phyloP scores from a whole-genome alignment of 352 stramenopile species.

The Globisporangium uncinulatum region DNA sequence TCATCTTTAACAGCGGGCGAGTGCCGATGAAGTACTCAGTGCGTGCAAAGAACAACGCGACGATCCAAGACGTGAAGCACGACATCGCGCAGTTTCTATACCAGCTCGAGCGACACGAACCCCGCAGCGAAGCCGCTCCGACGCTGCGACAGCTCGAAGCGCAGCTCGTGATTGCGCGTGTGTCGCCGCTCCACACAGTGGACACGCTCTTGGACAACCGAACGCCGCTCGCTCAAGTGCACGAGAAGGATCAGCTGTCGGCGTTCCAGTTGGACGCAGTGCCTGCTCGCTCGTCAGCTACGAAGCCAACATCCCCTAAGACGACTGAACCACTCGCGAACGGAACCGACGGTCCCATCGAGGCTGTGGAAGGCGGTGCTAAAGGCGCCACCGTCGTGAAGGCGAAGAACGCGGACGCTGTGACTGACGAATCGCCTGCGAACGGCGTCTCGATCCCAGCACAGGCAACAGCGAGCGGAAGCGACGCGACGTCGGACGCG shows the following conservation, averaged over 20 bases:
- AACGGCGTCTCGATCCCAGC: conserved; percentile 47
- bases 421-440: conserved; percentile 68
- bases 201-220: conserved; percentile 61
- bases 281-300: not conserved
- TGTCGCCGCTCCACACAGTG: conserved; percentile 55
- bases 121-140: conserved; percentile 14
- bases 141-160: conserved; percentile 37
- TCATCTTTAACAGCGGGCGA: conserved; percentile 64
- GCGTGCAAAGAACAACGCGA: conserved; percentile 70
- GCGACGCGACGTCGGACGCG: conserved; percentile 26
- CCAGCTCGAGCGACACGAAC: conserved; percentile 5
- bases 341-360: not conserved
- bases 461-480: conserved; percentile 20
- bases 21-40: conserved; percentile 80
- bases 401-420: conserved; percentile 52
- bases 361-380: not conserved
- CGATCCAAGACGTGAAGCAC: conserved; percentile 84
- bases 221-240: conserved; percentile 57
- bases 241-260: conserved; percentile 72
- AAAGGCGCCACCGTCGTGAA: conserved; percentile 11
- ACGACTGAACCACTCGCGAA: not conserved
- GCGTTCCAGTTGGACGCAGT: conserved; percentile 75
- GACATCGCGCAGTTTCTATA: conserved; percentile 43
- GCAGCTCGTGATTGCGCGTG: conserved; percentile 49
- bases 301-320: not conserved